Evolutionary conservation across 2,329 filamentous ascomycete genomes (phyloP), one percentile per base, ranked within the genome.

Genomic region (Nakataea oryzae): DNA sequence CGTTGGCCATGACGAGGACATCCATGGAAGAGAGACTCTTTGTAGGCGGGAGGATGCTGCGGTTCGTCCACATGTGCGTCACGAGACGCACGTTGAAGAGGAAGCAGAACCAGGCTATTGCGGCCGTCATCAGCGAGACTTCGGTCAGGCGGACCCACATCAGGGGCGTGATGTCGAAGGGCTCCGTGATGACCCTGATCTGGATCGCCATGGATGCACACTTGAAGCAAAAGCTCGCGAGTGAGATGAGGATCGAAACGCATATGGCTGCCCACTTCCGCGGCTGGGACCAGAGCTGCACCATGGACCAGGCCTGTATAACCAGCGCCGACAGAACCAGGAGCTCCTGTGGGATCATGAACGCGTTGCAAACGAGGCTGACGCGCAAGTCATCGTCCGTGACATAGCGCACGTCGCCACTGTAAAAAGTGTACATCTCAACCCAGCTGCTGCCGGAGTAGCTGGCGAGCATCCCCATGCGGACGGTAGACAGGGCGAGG

Each of bases 371-470:
- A 0, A 73, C 73, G 3, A 77, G 71, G 64, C 73, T 77, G 58
- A 68, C 66, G 57, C 68, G 63, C 64, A 72, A 76, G 65, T 78
- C 76, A 30, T 29, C 56, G 0, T 32, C 50, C 0, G 77, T 73
- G 24, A 90, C 77, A 3, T 70, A 70, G 2, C 75, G 76, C 63
- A 75, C 81, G 73, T 91, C 87, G 3, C 69, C 71, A 3, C 81
- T 72, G 69, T 86, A 82, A 65, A 79, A 74, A 27, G 80, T 74
- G 71, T 91, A 92, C 62, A 86, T 81, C 61, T 86, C 77, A 67
- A 80, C 76, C 67, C 85, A 86, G 4, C 79, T 75, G 3, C 85
- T 85, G 11, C 84, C 81, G 69, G 85, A 86, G 72, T 82, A 88
- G 62, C 84, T 69, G 61, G 77, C 74, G 27, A 85, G 75, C 6